phyloP scores from a whole-genome alignment of 192 early-diverging fungal genomes.

The Coemansia pectinata region DNA sequence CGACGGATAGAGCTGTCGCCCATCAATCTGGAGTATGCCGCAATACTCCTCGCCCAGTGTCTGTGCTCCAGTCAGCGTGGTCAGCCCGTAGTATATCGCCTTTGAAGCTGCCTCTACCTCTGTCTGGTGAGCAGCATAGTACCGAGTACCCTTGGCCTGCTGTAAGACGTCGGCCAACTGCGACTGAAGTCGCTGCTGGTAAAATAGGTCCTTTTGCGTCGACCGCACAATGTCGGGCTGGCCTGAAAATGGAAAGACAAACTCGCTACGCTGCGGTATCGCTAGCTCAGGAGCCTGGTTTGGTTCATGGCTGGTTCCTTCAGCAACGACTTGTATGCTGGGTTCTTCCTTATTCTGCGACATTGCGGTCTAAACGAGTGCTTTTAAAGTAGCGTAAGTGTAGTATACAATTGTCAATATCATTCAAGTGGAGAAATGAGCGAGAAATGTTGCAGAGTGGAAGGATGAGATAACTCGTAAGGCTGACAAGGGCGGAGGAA shows the following conservation, averaged over 20 bases:
- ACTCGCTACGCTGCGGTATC: slow-evolving; percentile 11
- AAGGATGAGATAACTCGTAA: neutral
- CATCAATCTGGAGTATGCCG: slow-evolving; percentile 74
- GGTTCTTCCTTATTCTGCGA: neutral
- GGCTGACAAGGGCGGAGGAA: neutral
- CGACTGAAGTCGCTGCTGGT: slow-evolving; percentile 66
- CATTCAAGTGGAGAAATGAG: neutral
- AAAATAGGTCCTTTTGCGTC: slow-evolving; percentile 88
- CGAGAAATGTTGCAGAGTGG: neutral
- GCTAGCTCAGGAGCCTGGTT: neutral
- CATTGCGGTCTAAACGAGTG: neutral
- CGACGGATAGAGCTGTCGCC: slow-evolving; percentile 57
- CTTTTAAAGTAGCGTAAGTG: neutral
- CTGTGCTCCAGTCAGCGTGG: slow-evolving; percentile 70
- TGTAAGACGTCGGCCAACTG: slow-evolving; percentile 66
- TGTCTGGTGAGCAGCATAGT: slow-evolving; percentile 61
- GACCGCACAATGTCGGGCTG: slow-evolving; percentile 87
- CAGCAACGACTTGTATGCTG: slow-evolving; percentile 20
- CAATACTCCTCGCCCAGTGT: slow-evolving; percentile 97
- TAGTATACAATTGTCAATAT: neutral
- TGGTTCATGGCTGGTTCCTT: neutral
- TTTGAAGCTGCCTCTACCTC: slow-evolving; percentile 64
- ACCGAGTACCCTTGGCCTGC: slow-evolving; percentile 61
- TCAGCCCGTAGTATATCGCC: slow-evolving; percentile 72
- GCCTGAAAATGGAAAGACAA: slow-evolving; percentile 67